These are phyloP conservation scores for Yamadazyma membranifaciens DNA, from an alignment of 1,139 yeast species.

Conservation along the genomic window DNA sequence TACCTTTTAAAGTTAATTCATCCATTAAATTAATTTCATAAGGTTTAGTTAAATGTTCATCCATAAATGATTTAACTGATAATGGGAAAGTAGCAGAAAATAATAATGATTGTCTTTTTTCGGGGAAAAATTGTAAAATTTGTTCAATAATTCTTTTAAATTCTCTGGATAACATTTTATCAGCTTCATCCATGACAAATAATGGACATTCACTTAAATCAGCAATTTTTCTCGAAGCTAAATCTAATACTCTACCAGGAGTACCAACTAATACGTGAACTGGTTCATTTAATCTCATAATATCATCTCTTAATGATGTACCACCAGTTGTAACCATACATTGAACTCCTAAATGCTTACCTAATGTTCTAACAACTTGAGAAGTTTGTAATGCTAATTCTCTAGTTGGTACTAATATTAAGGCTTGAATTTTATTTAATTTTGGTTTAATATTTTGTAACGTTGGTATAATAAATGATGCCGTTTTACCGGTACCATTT, in stretches of 20 bases:
- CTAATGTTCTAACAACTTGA: constrained; percentile 95
- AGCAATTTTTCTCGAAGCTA: constrained; percentile 84
- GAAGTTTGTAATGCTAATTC: constrained; percentile 96
- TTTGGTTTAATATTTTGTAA: constrained; percentile 85
- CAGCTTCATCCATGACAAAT: constrained; percentile 99
- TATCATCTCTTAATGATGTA: constrained; percentile 90
- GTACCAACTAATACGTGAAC: constrained; percentile 92
- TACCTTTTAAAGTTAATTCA: constrained; percentile 92
- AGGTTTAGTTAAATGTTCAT: constrained; percentile 84
- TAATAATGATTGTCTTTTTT: constrained; percentile 77
- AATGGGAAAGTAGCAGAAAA: constrained; percentile 97
- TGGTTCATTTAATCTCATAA: constrained; percentile 85
- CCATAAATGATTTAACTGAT: constrained; percentile 91
- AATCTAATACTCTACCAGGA: constrained; percentile 94
- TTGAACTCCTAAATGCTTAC: constrained; percentile 87
- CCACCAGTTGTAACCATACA: constrained; percentile 99
- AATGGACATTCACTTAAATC: constrained; percentile 85
- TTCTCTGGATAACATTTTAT: constrained; percentile 90
- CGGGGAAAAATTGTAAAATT: constrained; percentile 79
- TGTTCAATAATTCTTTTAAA: constrained; percentile 88
- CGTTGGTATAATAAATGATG: constrained; percentile 89
- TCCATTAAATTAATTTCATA: constrained; percentile 97
- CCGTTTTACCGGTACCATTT: constrained; percentile 98
- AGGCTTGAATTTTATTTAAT: constrained; percentile 79
- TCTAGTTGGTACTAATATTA: constrained; percentile 89